Conservation (phyloP, 495 filamentous ascomycete genomes). For the Penicillium goetzii region DNA sequence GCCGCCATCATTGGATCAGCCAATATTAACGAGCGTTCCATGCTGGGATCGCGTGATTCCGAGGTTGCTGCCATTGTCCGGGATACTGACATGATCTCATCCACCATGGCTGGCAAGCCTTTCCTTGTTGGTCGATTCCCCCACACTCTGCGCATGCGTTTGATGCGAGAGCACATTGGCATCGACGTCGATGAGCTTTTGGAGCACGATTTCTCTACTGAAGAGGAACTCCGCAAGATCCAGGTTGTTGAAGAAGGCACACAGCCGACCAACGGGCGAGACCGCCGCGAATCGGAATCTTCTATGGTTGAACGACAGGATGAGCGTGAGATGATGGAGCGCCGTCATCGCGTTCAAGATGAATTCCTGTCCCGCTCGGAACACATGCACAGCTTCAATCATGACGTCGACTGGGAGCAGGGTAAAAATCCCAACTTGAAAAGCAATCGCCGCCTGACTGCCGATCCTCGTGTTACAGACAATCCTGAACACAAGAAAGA, state of each 20-base stretch:
- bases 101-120: constrained; percentile 84
- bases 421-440: constrained; percentile 64
- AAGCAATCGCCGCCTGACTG: constrained; percentile 59
- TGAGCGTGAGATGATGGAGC: constrained; percentile 58
- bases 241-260: constrained; percentile 42
- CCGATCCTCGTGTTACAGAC: constrained; percentile 64
- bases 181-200: constrained; percentile 90
- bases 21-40: constrained; percentile 98
- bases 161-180: constrained; percentile 97
- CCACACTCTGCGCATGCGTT: constrained; percentile 86
- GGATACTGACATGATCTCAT: constrained; percentile 92
- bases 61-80: constrained; percentile 90
- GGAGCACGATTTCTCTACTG: constrained; percentile 69
- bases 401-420: constrained; percentile 76
- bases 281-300: constrained; percentile 39
- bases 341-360: constrained; percentile 61
- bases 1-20: constrained; percentile 94
- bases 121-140: constrained; percentile 92
- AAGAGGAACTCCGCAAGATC: constrained; percentile 50
- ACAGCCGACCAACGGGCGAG: constrained; percentile 27
- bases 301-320: constrained; percentile 48
- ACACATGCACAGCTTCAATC: constrained; percentile 76
- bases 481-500: constrained; percentile 72
- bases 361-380: constrained; percentile 65
- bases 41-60: constrained; percentile 89